Percentiles rank a stretch among this genome's conserved stretches.
Evolutionary conservation across 768 basidiomycete species (phyloP).

Genomic region (Boletus tomentosulus): DNA sequence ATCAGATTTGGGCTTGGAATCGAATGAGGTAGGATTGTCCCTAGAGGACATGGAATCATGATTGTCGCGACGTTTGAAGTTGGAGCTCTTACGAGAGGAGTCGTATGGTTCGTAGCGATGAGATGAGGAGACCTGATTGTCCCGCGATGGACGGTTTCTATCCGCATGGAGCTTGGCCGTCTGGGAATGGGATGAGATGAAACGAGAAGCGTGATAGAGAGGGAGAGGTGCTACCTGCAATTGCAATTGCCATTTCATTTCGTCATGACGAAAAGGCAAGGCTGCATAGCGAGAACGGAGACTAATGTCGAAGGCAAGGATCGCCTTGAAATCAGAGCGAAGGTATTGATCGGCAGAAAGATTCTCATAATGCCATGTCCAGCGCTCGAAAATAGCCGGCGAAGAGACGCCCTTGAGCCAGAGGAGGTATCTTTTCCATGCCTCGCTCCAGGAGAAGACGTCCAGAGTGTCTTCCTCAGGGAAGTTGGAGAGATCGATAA

Average conservation of each 20-base stretch:
- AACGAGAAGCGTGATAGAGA: too few relatives aligned
- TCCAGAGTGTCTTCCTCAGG: background rate
- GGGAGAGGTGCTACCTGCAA: too few relatives aligned
- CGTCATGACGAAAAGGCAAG: too few relatives aligned
- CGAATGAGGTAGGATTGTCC: too few relatives aligned
- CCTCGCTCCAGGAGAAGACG: background rate
- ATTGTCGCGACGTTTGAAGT: background rate
- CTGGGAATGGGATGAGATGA: too few relatives aligned
- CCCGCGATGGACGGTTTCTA: too few relatives aligned
- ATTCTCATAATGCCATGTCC: background rate
- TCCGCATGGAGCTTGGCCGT: too few relatives aligned
- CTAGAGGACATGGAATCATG: background rate
- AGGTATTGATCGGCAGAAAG: background rate
- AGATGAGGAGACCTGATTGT: too few relatives aligned
- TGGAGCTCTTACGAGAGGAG: background rate
- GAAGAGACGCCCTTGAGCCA: background rate
- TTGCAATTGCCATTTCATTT: too few relatives aligned
- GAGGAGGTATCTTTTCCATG: background rate
- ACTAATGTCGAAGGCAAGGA: background rate
- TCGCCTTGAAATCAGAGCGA: background rate
- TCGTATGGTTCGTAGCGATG: background rate
- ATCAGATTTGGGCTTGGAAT: too few relatives aligned
- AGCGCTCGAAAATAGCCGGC: background rate
- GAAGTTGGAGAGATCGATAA: background rate
- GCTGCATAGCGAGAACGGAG: too few relatives aligned